A percentile compares a stretch with the other conserved stretches of the same genome.
Conservation (phyloP, 495 filamentous ascomycete genomes). For the Sporormia fimetaria region DNA sequence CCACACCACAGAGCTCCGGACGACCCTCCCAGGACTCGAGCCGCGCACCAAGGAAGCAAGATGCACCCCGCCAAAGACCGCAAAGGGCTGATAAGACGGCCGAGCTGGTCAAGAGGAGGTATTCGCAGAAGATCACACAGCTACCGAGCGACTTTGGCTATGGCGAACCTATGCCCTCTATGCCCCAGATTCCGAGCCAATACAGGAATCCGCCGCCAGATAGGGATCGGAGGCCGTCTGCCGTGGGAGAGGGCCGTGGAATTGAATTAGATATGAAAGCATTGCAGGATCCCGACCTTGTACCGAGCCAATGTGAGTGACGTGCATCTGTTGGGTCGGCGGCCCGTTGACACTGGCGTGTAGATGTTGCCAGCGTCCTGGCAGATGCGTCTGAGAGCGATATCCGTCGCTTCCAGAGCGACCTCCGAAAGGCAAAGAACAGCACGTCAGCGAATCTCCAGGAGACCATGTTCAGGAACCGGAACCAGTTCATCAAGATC, state of each 20-base stretch:
- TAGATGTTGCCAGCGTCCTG: conserved; percentile 67
- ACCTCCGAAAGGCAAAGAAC: conserved; percentile 65
- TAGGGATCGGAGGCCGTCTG: conserved; percentile 36
- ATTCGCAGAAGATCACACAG: conserved; percentile 81
- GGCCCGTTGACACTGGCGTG: neutral
- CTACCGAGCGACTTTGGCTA: conserved; percentile 54
- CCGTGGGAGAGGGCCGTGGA: conserved; percentile 32
- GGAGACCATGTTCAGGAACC: conserved; percentile 94
- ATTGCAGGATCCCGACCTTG: conserved; percentile 67
- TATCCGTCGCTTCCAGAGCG: conserved; percentile 69
- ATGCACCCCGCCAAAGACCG: conserved; percentile 23
- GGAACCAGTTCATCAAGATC: conserved; percentile 97
- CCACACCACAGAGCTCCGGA: conserved; percentile 24
- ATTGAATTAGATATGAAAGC: conserved; percentile 57
- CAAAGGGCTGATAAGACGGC: conserved; percentile 47
- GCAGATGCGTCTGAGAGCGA: conserved; percentile 90
- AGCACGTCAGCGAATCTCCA: conserved; percentile 82
- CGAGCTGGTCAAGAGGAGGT: conserved; percentile 87
- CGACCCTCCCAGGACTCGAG: conserved; percentile 16
- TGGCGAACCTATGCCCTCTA: conserved; percentile 52
- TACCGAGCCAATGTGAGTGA: conserved; percentile 43
- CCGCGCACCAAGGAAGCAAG: conserved; percentile 11
- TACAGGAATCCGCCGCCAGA: conserved; percentile 29
- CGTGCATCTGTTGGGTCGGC: neutral
- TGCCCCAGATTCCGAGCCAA: conserved; percentile 45